Conservation (phyloP, 192 early-diverging fungal species). For the Blastocladiella britannica region DNA sequence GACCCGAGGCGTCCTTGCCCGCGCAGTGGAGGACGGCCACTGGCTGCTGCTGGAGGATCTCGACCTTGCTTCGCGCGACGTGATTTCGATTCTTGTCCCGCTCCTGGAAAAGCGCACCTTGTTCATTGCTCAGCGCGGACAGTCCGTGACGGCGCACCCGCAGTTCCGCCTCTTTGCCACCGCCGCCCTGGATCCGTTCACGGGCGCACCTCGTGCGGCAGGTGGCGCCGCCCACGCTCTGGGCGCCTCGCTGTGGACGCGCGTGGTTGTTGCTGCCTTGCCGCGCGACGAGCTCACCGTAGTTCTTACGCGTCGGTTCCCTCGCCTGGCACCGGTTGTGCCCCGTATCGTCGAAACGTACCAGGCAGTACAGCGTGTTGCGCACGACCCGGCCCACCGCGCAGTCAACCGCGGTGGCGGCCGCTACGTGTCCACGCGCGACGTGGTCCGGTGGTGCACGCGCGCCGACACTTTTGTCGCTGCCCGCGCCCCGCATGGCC, state of each 20-base stretch:
- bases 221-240: slow-evolving; percentile 20
- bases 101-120: slow-evolving; percentile 74
- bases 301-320: slow-evolving; percentile 35
- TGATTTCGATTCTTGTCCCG: slow-evolving; percentile 74
- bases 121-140: slow-evolving; percentile 74
- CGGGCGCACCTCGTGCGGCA: slow-evolving; percentile 19
- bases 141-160: slow-evolving; percentile 59
- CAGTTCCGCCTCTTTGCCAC: slow-evolving; percentile 89
- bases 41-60: slow-evolving; percentile 98
- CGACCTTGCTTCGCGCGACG: slow-evolving; percentile 84
- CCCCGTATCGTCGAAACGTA: slow-evolving; percentile 33
- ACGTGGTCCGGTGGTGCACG: slow-evolving; percentile 78
- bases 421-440: slow-evolving; percentile 53
- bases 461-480: slow-evolving; percentile 35
- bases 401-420: slow-evolving; percentile 19
- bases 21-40: slow-evolving; percentile 65
- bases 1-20: slow-evolving; percentile 82
- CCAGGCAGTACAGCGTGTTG: slow-evolving; percentile 18
- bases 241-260: slow-evolving; percentile 59
- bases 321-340: slow-evolving; percentile 23
- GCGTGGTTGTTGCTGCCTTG: slow-evolving; percentile 41
- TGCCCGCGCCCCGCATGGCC: slow-evolving; percentile 7
- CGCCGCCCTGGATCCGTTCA: slow-evolving; percentile 29
- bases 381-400: slow-evolving; percentile 18
- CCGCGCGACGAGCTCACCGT: slow-evolving; percentile 36